These are phyloP conservation scores for Panicum hallii DNA, from an alignment of 202 grass and related monocot species.

Conservation along the genomic window DNA sequence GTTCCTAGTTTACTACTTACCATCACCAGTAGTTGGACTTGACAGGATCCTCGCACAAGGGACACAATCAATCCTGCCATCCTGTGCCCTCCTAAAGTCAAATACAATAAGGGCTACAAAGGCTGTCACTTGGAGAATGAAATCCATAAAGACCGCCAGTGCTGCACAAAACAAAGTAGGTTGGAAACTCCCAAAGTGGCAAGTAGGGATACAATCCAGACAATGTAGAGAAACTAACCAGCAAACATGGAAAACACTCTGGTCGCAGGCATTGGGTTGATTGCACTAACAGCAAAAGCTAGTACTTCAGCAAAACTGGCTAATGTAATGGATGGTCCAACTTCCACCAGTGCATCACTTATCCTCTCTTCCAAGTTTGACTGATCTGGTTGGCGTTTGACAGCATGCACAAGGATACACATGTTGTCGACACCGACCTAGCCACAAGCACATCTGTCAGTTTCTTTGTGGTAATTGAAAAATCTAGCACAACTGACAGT, in stretches of 20 bases:
- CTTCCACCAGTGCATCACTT: constrained; percentile 86
- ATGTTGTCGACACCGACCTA: constrained; percentile 99
- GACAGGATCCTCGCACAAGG: constrained; percentile 71
- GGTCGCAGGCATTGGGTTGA: constrained; percentile 93
- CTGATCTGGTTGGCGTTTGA: constrained; percentile 77
- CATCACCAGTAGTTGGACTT: constrained; percentile 41
- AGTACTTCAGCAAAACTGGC: constrained; percentile 92
- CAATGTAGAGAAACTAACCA: constrained; percentile 66
- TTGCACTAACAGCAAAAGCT: constrained; percentile 90
- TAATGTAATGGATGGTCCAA: constrained; percentile 96
- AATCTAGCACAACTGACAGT: neutral
- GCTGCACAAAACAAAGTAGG: constrained; percentile 65
- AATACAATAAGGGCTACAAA: constrained; percentile 93
- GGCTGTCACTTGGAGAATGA: constrained; percentile 92
- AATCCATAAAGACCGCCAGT: constrained; percentile 94
- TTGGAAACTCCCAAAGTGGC: constrained; percentile 36
- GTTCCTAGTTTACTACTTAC: constrained; percentile 41
- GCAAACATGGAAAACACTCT: constrained; percentile 99
- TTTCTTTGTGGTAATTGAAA: constrained; percentile 32
- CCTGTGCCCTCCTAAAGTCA: constrained; percentile 81
- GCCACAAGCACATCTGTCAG: constrained; percentile 39
- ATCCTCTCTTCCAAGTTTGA: constrained; percentile 74
- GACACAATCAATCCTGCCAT: constrained; percentile 86
- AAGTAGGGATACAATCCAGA: constrained; percentile 25
- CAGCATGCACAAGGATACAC: constrained; percentile 97